phyloP scores from a whole-genome alignment of 495 filamentous ascomycete genomes.

The Staphylotrichum tortipilum region DNA sequence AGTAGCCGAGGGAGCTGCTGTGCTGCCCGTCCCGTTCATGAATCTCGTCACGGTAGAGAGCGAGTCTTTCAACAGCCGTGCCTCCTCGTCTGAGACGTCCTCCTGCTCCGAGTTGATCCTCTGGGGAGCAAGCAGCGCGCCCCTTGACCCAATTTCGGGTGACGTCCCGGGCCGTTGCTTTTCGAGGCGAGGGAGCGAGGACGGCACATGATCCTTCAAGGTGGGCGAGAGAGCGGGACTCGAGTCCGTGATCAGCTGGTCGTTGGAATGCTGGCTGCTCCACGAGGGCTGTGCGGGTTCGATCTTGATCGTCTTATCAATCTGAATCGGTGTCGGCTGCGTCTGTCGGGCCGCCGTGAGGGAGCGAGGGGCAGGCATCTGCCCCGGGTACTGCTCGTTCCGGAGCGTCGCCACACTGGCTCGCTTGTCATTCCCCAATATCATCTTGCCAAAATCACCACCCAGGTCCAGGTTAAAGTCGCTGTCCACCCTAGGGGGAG shows the following conservation, averaged over 20 bases:
- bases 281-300: slow-evolving; percentile 59
- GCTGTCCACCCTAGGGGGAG: slow-evolving; percentile 58
- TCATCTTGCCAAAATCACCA: slow-evolving; percentile 62
- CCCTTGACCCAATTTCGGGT: slow-evolving; percentile 38
- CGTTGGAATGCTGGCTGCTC: slow-evolving; percentile 58
- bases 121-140: slow-evolving; percentile 37
- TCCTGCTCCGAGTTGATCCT: slow-evolving; percentile 32
- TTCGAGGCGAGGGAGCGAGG: slow-evolving; percentile 24
- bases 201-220: slow-evolving; percentile 19
- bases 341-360: slow-evolving; percentile 32
- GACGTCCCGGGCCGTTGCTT: slow-evolving; percentile 12
- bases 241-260: slow-evolving; percentile 46
- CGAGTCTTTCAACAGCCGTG: slow-evolving; percentile 55
- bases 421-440: slow-evolving; percentile 51
- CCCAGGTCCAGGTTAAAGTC: slow-evolving; percentile 48
- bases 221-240: slow-evolving; percentile 25
- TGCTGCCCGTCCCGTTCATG: slow-evolving; percentile 18
- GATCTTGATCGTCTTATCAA: slow-evolving; percentile 46
- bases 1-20: slow-evolving; percentile 13
- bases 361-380: slow-evolving; percentile 26
- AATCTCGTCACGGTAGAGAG: slow-evolving; percentile 42
- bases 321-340: slow-evolving; percentile 49
- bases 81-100: slow-evolving; percentile 59
- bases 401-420: slow-evolving; percentile 39
- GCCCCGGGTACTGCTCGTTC: slow-evolving; percentile 22